These are phyloP conservation scores for Acanthamoeba royreba DNA, from an alignment of 208 protist genomes.

Conservation along the genomic window DNA sequence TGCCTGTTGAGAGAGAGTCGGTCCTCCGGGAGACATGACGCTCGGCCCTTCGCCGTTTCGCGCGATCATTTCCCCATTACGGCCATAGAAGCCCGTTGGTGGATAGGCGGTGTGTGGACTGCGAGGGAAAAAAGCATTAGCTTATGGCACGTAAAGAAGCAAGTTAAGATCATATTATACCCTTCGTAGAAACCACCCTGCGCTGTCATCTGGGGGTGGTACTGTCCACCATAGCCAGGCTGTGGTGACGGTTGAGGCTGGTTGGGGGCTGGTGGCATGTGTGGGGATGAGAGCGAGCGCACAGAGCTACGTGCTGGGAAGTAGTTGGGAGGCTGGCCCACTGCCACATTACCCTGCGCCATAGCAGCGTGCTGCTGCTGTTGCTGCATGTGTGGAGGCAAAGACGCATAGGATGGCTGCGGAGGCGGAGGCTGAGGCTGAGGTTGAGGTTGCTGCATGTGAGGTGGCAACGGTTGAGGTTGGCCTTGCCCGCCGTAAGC, in stretches of 20 bases:
- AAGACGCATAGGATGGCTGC: background rate
- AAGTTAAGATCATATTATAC: background rate
- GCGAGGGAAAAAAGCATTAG: background rate
- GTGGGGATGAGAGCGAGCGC: background rate
- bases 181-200: background rate
- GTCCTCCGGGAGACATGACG: background rate
- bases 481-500: too few species aligned
- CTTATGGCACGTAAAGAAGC: background rate
- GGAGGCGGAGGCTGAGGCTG: background rate
- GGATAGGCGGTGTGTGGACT: background rate
- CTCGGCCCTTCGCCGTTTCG: too few species aligned
- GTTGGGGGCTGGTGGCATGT: background rate
- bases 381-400: background rate
- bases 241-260: background rate
- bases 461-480: background rate
- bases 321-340: background rate
- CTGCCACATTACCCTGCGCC: background rate
- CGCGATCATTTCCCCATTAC: background rate
- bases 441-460: background rate
- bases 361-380: background rate
- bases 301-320: background rate
- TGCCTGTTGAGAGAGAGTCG: background rate
- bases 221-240: background rate
- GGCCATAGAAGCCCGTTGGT: background rate
- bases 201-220: background rate